These are phyloP conservation scores for Mycosphaerella sp. DNA, from an alignment of 2,329 filamentous ascomycete species.

Conservation along the genomic window DNA sequence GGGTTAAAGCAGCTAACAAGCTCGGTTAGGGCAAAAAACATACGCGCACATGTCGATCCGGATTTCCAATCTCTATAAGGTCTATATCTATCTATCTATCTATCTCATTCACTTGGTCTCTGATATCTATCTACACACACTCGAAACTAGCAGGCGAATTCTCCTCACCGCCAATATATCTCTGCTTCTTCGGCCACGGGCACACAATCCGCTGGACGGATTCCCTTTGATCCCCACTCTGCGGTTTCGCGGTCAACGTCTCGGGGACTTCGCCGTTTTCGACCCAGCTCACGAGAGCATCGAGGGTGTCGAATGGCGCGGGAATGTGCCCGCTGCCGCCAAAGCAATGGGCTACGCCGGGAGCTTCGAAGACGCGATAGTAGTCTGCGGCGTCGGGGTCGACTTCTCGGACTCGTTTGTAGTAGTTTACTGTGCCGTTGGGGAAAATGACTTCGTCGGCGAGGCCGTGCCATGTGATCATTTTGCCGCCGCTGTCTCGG, in stretches of 20 bases:
- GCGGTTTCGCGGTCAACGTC: constrained; percentile 10
- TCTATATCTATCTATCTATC: too few relatives aligned
- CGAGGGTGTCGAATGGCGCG: constrained; percentile 20
- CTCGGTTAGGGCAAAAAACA: too few relatives aligned
- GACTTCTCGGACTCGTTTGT: constrained; percentile 30
- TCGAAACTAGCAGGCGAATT: constrained; percentile 8
- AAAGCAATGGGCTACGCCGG: constrained; percentile 37
- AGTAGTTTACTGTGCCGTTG: constrained; percentile 37
- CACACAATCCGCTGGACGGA: constrained; percentile 12
- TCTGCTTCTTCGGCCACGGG: constrained; percentile 18
- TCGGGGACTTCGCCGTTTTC: constrained; percentile 29
- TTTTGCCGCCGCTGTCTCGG: constrained; percentile 36
- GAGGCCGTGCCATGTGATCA: constrained; percentile 42
- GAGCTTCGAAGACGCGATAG: constrained; percentile 38
- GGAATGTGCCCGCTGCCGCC: constrained; percentile 32
- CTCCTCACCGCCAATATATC: constrained; percentile 15
- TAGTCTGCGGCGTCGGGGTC: constrained; percentile 31
- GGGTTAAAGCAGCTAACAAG: too few relatives aligned
- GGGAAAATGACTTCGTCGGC: constrained; percentile 37
- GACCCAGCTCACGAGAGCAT: constrained; percentile 27
- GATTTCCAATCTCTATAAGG: too few relatives aligned
- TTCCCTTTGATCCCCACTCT: too few relatives aligned
- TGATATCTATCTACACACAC: too few relatives aligned
- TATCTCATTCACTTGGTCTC: too few relatives aligned
- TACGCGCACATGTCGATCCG: too few relatives aligned